Base-by-base conservation (phyloP, 345 rosid genomes). In the Salix arbutifolia region DNA sequence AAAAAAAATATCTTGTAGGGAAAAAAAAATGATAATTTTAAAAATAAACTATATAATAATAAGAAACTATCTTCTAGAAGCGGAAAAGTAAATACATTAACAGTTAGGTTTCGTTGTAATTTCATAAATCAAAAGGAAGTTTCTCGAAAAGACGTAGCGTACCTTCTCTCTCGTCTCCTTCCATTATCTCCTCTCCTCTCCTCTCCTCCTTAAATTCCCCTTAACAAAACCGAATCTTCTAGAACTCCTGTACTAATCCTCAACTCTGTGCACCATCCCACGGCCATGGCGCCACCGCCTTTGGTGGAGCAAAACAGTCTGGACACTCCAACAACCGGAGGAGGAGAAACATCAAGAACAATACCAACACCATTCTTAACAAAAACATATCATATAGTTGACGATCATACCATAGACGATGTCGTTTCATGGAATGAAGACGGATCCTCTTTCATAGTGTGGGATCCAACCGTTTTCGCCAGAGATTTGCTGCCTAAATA, bases 361-460 rank as follows among this genome's bases (percentile, higher is more conserved):
- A n/a, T 83, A 8, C 98, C 97, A 7, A 94, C 97, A 50, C 98
- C 97, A 74, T 94, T 94, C 78, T 77, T 94, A 35, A 90, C 85
- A 3, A 92, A 94, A 76, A 94, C 98, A 0, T 94, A 81, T 70
- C 92, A 92, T 71, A 85, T 94, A 21, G 98, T 92, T 1, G 94
- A 92, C 42, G 98, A 94, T 80, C 82, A 28, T 13, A 38, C 88
- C 1, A 83, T 88, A 21, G 90, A 94, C 81, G 94, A 90, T 19
- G 91, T 94, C 9, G 89, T 94, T 79, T 94, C 97, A 0, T 94
- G 98, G 98, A 92, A 87, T 84, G 90, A 90, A 53, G 97, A 92
- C 71, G 98, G 97, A 81, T 91, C 95, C 17, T 84, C 87, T 56
- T 94, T 94, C 80, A 75, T 92, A 79, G 98, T 94, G 2, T 87